Base-by-base conservation (phyloP, 306 rosid genomes). In the Trifolium pratense region DNA sequence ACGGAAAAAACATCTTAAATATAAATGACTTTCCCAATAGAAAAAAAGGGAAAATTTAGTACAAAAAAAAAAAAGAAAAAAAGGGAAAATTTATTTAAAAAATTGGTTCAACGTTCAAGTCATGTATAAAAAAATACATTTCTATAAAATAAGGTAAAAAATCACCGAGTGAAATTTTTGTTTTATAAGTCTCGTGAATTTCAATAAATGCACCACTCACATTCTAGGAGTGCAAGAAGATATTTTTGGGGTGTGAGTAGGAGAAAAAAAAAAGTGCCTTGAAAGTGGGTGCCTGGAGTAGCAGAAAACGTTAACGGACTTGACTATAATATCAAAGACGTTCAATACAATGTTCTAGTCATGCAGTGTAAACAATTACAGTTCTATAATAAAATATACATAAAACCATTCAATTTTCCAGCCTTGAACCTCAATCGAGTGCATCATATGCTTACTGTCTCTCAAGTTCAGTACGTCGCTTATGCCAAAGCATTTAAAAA, bases 371-470 rank as follows among this genome's bases (percentile, higher is more conserved):
- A 39, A 20, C 13, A 39, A 37, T 10, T 37, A 5, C 25, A 37
- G 48, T 18, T 59, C 40, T 59, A 29, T 29, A 29, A 14, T 59
- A 59, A 29, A 59, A 29, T 29, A n/a, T 59, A 29, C 65, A 59
- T 6, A 15, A 59, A 29, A 59, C 65, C 40, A 59, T 15, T 59
- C 20, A 59, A 2, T 25, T 59, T 25, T 57, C 9, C 40, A 29
- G 65, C 65, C 20, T 31, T 10, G 69, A 64, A 37, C n/a, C 21
- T n/a, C 3, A 18, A 51, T 29, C 23, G 13, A 40, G 51, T n/a
- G 5, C 16, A 10, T 20, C 18, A 63, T 9, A 36, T 37, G 48
- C 48, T 34, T 15, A 9, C 23, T 4, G 43, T 32, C 67, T 31
- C 45, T 62, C 29, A 36, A 18, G 46, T 36, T 62, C 51, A 34